Evolutionary conservation across 306 rosid species (phyloP).

Genomic region (cucumber (Cucumis sativus)): DNA sequence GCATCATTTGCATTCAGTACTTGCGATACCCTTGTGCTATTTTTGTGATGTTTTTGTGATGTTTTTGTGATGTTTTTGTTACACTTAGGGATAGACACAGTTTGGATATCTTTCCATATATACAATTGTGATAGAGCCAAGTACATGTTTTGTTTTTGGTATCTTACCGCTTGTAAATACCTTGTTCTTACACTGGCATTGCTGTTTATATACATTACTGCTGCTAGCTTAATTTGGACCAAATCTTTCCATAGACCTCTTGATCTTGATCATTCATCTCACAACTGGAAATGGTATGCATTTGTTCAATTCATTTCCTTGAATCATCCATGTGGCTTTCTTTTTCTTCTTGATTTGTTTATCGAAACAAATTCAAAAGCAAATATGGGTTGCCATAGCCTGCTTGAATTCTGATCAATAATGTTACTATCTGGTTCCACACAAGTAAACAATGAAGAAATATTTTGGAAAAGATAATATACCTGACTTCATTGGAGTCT

Average conservation of each 20-base stretch:
- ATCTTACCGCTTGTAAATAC: neutral
- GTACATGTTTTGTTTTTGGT: neutral
- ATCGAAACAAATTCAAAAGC: neutral
- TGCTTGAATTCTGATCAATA: neutral
- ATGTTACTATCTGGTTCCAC: neutral
- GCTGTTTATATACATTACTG: neutral
- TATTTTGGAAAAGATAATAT: neutral
- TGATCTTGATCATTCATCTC: neutral
- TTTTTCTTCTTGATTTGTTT: neutral
- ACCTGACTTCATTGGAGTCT: neutral
- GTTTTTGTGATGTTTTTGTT: neutral
- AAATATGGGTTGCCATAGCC: neutral
- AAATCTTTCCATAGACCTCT: neutral
- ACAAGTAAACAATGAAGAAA: neutral
- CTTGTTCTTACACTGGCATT: neutral
- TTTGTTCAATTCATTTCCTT: neutral
- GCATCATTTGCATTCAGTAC: neutral
- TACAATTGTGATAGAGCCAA: constrained; percentile 6
- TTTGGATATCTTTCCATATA: neutral
- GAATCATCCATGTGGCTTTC: neutral
- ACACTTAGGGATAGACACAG: neutral
- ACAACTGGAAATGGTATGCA: neutral
- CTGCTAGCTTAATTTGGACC: neutral
- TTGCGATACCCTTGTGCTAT: neutral
- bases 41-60: neutral